Evolutionary conservation across 73 alveolate species (phyloP).

Genomic region (Uronychia binucleata): DNA sequence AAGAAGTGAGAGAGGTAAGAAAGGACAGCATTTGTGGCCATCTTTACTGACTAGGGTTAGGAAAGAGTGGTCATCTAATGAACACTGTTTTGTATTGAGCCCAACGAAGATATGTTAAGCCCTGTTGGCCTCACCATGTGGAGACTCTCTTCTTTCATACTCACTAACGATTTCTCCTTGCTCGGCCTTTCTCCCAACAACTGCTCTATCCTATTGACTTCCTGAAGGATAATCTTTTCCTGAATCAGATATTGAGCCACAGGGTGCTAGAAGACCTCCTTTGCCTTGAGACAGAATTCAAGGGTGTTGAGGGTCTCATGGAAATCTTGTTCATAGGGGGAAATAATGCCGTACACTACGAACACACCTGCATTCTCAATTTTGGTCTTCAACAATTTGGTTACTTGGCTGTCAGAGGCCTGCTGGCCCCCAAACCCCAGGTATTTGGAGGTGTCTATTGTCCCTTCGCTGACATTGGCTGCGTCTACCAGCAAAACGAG

Average conservation of each 20-base stretch:
- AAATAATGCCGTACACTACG: background rate
- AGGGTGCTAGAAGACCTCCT: background rate
- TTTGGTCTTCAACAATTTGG: background rate
- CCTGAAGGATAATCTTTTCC: background rate
- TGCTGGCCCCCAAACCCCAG: background rate
- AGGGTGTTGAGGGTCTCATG: background rate
- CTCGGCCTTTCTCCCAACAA: no score
- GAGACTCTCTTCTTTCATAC: no score
- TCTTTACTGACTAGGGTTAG: no score
- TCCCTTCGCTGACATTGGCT: background rate
- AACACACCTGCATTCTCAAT: background rate
- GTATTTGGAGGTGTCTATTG: background rate
- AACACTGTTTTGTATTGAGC: no score
- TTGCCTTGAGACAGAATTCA: background rate
- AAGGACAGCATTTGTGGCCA: no score
- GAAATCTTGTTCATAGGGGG: background rate
- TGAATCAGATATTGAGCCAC: background rate
- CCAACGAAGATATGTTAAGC: no score
- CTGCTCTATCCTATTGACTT: background rate
- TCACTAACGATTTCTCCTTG: no score
- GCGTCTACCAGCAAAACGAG: background rate
- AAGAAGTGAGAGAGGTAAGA: no score
- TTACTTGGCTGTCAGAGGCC: background rate
- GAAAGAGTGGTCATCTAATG: no score
- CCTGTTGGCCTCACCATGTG: no score